A percentile compares a stretch with the other conserved stretches of the same genome.
Evolutionary conservation across 1,284 basidiomycete genomes (phyloP).

Genomic region (Apiotrichum gracile): DNA sequence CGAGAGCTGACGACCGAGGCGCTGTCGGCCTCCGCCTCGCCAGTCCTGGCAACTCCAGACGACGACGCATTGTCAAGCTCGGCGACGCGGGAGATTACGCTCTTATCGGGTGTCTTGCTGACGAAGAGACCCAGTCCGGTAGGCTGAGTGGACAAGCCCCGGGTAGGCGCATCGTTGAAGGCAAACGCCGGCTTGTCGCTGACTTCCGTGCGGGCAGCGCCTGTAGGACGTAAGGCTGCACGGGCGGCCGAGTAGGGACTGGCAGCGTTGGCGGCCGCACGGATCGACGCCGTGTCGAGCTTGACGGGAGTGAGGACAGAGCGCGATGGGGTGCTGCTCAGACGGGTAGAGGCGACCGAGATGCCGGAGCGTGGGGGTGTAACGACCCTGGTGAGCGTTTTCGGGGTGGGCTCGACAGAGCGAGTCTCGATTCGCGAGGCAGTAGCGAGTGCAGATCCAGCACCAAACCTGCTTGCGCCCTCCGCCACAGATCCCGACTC

Average conservation of each 20-base stretch:
- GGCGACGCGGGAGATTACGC: neutral
- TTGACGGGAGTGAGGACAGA: neutral
- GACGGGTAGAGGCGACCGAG: neutral
- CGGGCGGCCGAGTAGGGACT: neutral
- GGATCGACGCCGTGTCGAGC: neutral
- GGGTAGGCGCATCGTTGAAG: too few relatives aligned
- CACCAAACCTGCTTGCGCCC: neutral
- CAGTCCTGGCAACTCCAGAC: neutral
- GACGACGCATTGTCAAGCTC: neutral
- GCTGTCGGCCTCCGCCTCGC: neutral
- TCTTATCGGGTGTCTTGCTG: neutral
- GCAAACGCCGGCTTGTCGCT: neutral
- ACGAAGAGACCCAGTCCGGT: neutral
- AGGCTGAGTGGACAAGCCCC: neutral
- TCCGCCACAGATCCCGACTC: neutral
- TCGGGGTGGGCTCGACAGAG: neutral
- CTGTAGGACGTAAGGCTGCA: neutral
- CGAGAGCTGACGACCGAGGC: neutral
- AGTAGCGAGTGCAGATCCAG: neutral
- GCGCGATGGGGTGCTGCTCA: neutral
- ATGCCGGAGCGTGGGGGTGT: neutral
- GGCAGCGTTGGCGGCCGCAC: neutral
- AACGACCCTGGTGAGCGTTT: neutral
- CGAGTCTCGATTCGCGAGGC: neutral
- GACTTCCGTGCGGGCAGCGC: neutral